These are phyloP conservation scores for Chlamydomonas sphaeroides DNA, from an alignment of 139 green algal species.

Conservation along the genomic window DNA sequence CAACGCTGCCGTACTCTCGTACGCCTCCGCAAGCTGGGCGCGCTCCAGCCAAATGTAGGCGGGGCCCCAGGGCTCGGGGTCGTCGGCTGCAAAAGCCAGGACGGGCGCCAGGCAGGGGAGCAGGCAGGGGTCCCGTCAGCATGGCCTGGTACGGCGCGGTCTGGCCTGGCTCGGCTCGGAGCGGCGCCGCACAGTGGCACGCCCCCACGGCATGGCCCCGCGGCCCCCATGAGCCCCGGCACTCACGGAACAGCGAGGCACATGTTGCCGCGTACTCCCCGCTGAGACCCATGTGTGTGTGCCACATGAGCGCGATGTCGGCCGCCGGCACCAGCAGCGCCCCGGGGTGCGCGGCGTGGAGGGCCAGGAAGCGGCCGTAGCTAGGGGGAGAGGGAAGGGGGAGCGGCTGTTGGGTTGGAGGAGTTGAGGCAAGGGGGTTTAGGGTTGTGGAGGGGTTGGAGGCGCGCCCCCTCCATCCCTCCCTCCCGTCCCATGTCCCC, in stretches of 20 bases:
- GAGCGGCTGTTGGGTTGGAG: too few relatives aligned
- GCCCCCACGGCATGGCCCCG: too few relatives aligned
- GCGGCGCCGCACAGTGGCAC: too few relatives aligned
- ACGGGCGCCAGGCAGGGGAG: too few relatives aligned
- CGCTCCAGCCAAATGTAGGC: background rate
- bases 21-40: background rate
- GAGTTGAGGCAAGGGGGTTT: too few relatives aligned
- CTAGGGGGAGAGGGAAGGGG: background rate
- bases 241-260: background rate
- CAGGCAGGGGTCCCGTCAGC: too few relatives aligned
- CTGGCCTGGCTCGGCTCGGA: too few relatives aligned
- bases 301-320: constrained; percentile 18
- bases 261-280: background rate
- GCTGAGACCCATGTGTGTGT: background rate
- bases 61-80: background rate
- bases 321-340: background rate
- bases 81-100: background rate
- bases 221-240: background rate
- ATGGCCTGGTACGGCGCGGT: background rate
- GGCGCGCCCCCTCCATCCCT: too few relatives aligned
- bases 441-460: too few relatives aligned
- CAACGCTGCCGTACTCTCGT: background rate
- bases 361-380: background rate
- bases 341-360: background rate
- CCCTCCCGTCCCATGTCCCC: too few relatives aligned